phyloP scores from a whole-genome alignment of 2,329 filamentous ascomycete genomes.

The Aspergillus felis region DNA sequence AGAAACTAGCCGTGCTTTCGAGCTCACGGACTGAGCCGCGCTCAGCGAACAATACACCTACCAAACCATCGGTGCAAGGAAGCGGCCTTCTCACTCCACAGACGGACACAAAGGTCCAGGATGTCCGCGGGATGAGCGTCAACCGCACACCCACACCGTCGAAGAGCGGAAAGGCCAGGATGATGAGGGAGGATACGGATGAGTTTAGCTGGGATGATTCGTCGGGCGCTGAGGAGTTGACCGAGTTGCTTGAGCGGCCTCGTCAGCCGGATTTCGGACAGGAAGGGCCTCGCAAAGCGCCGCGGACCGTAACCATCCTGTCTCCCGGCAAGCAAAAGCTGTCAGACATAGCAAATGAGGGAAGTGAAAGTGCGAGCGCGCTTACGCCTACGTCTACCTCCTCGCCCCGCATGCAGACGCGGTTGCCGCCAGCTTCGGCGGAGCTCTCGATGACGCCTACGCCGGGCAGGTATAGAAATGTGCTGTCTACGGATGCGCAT shows the following conservation, averaged over 20 bases:
- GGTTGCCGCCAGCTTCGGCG: constrained; percentile 19
- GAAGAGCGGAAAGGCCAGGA: constrained; percentile 25
- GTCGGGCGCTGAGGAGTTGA: constrained; percentile 29
- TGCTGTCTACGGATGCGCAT: constrained; percentile 17
- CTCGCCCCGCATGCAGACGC: constrained; percentile 4
- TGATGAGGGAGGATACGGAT: constrained; percentile 33
- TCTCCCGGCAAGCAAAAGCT: constrained; percentile 38
- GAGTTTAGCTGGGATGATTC: constrained; percentile 37
- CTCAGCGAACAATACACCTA: constrained; percentile 21
- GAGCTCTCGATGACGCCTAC: constrained; percentile 33
- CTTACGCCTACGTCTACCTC: constrained; percentile 12
- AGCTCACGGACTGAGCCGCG: constrained; percentile 47
- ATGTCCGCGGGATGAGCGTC: not conserved
- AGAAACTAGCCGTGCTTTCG: constrained; percentile 47
- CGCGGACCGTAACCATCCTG: constrained; percentile 27
- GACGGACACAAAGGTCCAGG: constrained; percentile 17
- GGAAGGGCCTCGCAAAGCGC: constrained; percentile 35
- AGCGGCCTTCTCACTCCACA: constrained; percentile 33
- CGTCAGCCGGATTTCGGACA: constrained; percentile 30
- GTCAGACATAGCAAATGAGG: constrained; percentile 18
- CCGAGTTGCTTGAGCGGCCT: constrained; percentile 16
- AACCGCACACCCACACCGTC: constrained; percentile 11
- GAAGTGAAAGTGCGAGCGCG: not conserved
- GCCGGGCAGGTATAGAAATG: constrained; percentile 27
- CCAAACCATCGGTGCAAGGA: constrained; percentile 7